phyloP scores from a whole-genome alignment of 2,329 filamentous ascomycete species.

The Pseudopyricularia cyperi region DNA sequence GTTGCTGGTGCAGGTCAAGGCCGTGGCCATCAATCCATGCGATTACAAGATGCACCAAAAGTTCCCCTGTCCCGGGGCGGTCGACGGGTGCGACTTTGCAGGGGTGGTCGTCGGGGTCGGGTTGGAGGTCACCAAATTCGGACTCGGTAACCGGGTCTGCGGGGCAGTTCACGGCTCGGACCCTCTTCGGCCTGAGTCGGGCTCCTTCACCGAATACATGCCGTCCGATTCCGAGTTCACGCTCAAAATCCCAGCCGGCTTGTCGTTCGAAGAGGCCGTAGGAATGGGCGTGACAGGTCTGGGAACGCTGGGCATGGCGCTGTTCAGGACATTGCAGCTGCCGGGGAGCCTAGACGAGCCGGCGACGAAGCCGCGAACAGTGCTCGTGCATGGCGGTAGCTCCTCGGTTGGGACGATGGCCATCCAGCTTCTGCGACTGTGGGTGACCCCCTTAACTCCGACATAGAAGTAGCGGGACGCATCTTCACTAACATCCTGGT shows the following conservation, averaged over 20 bases:
- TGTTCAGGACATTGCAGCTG: conserved; percentile 16
- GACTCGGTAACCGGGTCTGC: conserved; percentile 14
- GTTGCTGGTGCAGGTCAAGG: conserved; percentile 11
- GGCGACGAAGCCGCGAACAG: background rate
- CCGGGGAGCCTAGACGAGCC: conserved; percentile 4
- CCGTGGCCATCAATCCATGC: conserved; percentile 21
- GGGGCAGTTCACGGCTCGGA: conserved; percentile 13
- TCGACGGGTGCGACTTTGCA: conserved; percentile 20
- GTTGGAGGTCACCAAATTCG: background rate
- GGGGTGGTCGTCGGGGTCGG: conserved; percentile 17
- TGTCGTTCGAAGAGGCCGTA: conserved; percentile 13
- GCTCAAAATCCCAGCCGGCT: conserved; percentile 10
- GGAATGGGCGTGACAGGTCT: conserved; percentile 12
- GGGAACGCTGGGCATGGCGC: conserved; percentile 14
- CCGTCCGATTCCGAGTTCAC: conserved; percentile 7
- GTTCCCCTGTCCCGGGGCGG: conserved; percentile 13
- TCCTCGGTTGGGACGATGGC: conserved; percentile 7
- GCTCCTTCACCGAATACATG: conserved; percentile 17
- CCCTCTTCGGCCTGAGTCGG: conserved; percentile 7
- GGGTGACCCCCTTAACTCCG: background rate
- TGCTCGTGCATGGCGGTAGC: conserved; percentile 23
- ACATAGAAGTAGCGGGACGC: background rate
- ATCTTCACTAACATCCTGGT: background rate
- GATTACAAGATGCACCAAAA: conserved; percentile 20
- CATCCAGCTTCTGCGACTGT: conserved; percentile 13